A percentile compares a stretch with the other conserved stretches of the same genome.
Evolutionary conservation across 257 asterid genomes (phyloP).

Genomic region (Verbascum thapsus): DNA sequence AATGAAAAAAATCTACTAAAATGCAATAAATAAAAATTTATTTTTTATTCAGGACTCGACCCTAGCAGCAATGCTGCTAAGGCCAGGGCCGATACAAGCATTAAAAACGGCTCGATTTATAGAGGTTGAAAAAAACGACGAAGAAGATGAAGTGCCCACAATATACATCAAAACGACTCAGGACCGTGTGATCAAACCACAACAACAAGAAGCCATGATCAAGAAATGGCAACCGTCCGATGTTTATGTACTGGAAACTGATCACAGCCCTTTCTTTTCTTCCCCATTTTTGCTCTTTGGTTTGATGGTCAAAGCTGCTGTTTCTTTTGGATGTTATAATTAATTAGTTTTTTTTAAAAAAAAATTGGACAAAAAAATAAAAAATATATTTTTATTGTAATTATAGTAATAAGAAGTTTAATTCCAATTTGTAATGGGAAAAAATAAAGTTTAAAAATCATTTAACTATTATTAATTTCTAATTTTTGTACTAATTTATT

Average conservation of each 20-base stretch:
- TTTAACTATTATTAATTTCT: no score
- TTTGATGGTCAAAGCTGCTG: constrained; percentile 57
- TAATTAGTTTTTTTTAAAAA: not conserved
- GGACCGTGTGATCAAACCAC: constrained; percentile 51
- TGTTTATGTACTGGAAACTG: constrained; percentile 67
- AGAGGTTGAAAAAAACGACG: constrained; percentile 25
- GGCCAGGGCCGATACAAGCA: constrained; percentile 78
- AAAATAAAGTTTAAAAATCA: no score
- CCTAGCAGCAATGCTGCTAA: constrained; percentile 59
- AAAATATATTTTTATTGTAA: not conserved
- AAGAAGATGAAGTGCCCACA: constrained; percentile 51
- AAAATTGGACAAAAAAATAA: not conserved
- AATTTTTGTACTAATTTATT: no score
- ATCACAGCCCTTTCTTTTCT: constrained; percentile 89
- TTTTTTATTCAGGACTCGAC: constrained; percentile 53
- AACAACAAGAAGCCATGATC: constrained; percentile 80
- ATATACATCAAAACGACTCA: constrained; percentile 55
- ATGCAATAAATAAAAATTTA: not conserved
- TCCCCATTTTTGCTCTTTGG: constrained; percentile 65
- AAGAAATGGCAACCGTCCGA: constrained; percentile 67
- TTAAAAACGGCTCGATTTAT: constrained; percentile 44
- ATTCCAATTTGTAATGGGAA: not conserved
- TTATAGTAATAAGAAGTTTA: not conserved
- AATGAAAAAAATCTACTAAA: no score
- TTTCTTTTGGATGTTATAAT: constrained; percentile 34